A percentile compares a stretch with the other conserved stretches of the same genome.
phyloP scores from a whole-genome alignment of 2,329 filamentous ascomycete genomes.

The Colletotrichum aenigma region DNA sequence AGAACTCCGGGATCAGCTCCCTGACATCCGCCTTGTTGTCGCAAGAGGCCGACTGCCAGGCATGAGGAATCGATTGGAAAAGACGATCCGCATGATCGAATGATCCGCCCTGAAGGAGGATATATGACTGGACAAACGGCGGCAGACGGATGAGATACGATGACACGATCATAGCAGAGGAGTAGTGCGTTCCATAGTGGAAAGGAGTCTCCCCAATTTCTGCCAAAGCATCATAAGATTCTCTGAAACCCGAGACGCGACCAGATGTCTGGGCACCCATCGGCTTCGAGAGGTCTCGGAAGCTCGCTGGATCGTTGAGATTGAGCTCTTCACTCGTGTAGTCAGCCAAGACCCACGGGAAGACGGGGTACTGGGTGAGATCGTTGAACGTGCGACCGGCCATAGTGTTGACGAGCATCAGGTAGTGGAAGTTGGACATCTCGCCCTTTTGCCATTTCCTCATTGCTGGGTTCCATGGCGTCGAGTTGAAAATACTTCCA shows the following conservation, averaged over 20 bases:
- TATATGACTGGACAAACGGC: conserved; percentile 94
- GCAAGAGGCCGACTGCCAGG: conserved; percentile 88
- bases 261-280: conserved; percentile 89
- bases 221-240: conserved; percentile 84
- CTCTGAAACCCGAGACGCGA: conserved; percentile 79
- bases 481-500: conserved; percentile 87
- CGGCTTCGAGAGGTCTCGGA: conserved; percentile 90
- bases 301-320: conserved; percentile 80
- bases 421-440: conserved; percentile 97
- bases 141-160: conserved; percentile 95
- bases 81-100: conserved; percentile 96
- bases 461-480: conserved; percentile 82
- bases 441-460: conserved; percentile 92
- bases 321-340: conserved; percentile 95
- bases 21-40: conserved; percentile 94
- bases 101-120: conserved; percentile 90
- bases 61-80: conserved; percentile 90
- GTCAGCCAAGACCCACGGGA: conserved; percentile 95
- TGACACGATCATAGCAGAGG: conserved; percentile 97
- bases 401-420: conserved; percentile 98
- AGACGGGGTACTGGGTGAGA: conserved; percentile 96
- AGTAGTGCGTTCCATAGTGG: conserved; percentile 98
- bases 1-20: conserved; percentile 96
- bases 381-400: conserved; percentile 98
- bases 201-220: conserved; percentile 95